phyloP scores from a whole-genome alignment of 2,329 filamentous ascomycete genomes.

The Epichloe hybrida region DNA sequence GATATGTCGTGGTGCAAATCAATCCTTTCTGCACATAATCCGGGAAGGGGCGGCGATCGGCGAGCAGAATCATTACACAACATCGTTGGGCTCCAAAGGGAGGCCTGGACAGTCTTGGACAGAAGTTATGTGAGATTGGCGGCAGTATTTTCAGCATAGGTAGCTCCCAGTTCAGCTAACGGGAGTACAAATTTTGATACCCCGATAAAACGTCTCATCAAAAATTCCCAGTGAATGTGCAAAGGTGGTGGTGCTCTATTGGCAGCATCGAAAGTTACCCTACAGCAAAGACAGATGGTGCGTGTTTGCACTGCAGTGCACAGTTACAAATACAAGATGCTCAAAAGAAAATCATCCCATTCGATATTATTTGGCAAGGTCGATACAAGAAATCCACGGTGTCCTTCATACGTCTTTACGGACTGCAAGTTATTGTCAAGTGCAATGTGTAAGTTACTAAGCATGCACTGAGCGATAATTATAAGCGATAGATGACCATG shows the following conservation, averaged over 20 bases:
- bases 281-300: neutral
- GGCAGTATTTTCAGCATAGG: neutral
- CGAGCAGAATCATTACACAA: neutral
- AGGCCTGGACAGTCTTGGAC: neutral
- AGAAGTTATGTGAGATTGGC: neutral
- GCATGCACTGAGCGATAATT: neutral
- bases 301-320: no score
- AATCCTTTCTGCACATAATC: neutral
- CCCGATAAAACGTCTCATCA: neutral
- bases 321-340: no score
- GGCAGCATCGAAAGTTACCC: neutral
- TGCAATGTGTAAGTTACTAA: neutral
- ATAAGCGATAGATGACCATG: neutral
- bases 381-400: no score
- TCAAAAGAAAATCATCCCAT: no score
- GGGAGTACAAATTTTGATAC: neutral
- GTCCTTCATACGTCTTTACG: no score
- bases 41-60: neutral
- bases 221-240: neutral
- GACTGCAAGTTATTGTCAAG: no score
- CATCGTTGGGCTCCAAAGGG: neutral
- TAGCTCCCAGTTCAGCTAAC: neutral
- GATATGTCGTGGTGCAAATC: neutral
- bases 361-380: no score
- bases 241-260: neutral